These are phyloP conservation scores for Scheffersomyces insectosa DNA, from an alignment of 1,139 yeast species.

Conservation along the genomic window DNA sequence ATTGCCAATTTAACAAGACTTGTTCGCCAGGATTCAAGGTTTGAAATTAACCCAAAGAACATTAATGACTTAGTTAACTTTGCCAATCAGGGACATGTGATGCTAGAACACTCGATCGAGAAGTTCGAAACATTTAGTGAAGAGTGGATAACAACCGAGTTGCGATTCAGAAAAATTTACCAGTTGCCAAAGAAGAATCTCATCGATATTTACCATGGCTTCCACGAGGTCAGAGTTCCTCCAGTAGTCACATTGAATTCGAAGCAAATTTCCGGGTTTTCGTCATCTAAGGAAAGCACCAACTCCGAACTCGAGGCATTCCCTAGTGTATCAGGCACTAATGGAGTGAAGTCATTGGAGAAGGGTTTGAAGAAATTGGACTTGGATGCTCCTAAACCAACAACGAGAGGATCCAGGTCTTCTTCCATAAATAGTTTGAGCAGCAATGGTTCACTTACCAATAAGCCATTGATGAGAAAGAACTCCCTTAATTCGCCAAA, in stretches of 20 bases:
- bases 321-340: not conserved
- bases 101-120: slow-evolving; percentile 22
- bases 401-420: slow-evolving; percentile 25
- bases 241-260: slow-evolving; percentile 1
- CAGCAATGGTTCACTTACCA: slow-evolving; percentile 12
- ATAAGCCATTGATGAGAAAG: slow-evolving; percentile 10
- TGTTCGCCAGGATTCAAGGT: slow-evolving; percentile 45
- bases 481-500: slow-evolving; percentile 22
- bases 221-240: slow-evolving; percentile 7
- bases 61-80: slow-evolving; percentile 43
- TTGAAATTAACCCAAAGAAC: slow-evolving; percentile 36
- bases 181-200: slow-evolving; percentile 30
- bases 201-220: slow-evolving; percentile 18
- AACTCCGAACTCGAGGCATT: slow-evolving; percentile 1
- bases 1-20: slow-evolving; percentile 52
- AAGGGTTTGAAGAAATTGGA: slow-evolving; percentile 18
- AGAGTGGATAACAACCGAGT: slow-evolving; percentile 38
- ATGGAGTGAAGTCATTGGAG: slow-evolving; percentile 8
- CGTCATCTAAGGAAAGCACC: not conserved
- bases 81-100: slow-evolving; percentile 24
- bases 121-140: slow-evolving; percentile 36
- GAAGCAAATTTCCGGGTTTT: slow-evolving; percentile 3
- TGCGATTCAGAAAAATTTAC: slow-evolving; percentile 37
- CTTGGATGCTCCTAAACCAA: slow-evolving; percentile 13
- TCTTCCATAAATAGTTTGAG: slow-evolving; percentile 18